Conservation (phyloP, 257 asterid species). For the Vinca minor region DNA sequence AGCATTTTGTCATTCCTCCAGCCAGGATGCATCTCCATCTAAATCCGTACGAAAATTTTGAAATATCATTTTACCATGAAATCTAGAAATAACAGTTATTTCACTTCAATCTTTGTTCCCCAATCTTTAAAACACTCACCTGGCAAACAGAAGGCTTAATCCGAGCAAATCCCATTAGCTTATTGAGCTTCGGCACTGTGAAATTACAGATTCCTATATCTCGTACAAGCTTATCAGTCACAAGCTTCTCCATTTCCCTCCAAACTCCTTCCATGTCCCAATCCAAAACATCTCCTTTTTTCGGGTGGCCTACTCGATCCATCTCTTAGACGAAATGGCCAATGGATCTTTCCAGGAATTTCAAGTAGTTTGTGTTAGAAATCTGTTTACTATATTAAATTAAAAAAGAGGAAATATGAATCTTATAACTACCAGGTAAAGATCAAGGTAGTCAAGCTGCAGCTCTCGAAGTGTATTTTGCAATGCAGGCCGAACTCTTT, state of each 20-base stretch:
- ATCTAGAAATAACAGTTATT: not conserved
- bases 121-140: constrained; percentile 17
- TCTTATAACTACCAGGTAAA: constrained; percentile 38
- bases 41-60: not conserved
- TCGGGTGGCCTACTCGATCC: constrained; percentile 58
- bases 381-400: not conserved
- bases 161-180: constrained; percentile 40
- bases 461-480: constrained; percentile 44
- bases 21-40: constrained; percentile 92
- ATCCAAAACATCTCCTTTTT: constrained; percentile 42
- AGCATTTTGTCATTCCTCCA: constrained; percentile 83
- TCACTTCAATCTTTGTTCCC: not conserved
- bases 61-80: not conserved
- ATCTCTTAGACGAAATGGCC: constrained; percentile 60
- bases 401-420: not conserved
- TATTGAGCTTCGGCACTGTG: constrained; percentile 39
- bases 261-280: constrained; percentile 71
- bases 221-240: constrained; percentile 40
- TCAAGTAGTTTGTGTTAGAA: not conserved
- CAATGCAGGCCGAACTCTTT: constrained; percentile 62
- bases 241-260: constrained; percentile 77
- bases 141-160: constrained; percentile 66
- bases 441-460: constrained; percentile 67
- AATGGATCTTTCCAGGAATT: constrained; percentile 36
- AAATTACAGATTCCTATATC: constrained; percentile 63